Conservation (phyloP, 768 basidiomycete species). For the Agrocybe praecox region DNA sequence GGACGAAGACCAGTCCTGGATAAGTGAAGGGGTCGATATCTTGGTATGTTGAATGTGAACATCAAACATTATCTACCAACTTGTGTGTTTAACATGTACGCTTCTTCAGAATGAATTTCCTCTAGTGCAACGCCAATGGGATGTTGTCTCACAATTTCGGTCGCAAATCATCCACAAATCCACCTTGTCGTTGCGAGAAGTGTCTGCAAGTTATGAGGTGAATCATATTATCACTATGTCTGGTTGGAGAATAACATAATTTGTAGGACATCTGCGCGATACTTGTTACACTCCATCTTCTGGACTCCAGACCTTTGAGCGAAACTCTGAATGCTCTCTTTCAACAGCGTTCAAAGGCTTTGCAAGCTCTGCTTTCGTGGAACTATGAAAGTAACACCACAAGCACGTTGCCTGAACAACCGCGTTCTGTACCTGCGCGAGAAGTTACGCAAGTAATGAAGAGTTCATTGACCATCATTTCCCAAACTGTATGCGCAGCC, state of each 20-base stretch:
- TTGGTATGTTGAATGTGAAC: conserved; percentile 40
- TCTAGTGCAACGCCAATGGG: conserved; percentile 92
- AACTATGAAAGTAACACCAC: conserved; percentile 15
- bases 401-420: neutral
- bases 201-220: conserved; percentile 54
- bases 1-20: conserved; percentile 65
- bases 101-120: conserved; percentile 76
- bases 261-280: conserved; percentile 73
- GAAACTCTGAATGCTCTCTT: conserved; percentile 77
- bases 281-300: conserved; percentile 81
- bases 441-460: conserved; percentile 59
- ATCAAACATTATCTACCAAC: neutral
- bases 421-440: conserved; percentile 21
- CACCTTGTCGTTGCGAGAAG: conserved; percentile 76
- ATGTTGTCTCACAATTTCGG: conserved; percentile 82
- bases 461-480: conserved; percentile 54
- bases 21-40: conserved; percentile 61
- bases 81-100: neutral
- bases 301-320: conserved; percentile 80
- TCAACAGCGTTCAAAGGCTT: conserved; percentile 64
- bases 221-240: conserved; percentile 13
- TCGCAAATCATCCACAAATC: conserved; percentile 88
- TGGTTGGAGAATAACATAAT: neutral
- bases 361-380: conserved; percentile 48
- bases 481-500: conserved; percentile 57